phyloP scores from a whole-genome alignment of 306 rosid species.

The Pterocarpus macrocarpus region DNA sequence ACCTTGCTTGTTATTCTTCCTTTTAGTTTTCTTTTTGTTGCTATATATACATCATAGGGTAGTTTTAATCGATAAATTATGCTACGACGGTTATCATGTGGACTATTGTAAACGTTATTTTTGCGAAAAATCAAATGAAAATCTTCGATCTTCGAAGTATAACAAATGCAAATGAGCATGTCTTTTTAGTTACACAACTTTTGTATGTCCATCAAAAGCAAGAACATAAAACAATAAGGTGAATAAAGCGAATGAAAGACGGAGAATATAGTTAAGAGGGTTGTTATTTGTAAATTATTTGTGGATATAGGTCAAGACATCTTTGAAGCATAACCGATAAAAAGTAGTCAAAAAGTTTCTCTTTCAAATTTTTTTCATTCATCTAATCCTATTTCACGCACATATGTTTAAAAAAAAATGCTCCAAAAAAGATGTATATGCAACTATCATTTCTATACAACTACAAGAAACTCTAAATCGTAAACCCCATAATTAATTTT shows the following conservation, averaged over 20 bases:
- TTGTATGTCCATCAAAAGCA: background rate
- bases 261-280: background rate
- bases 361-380: no score
- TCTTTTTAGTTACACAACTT: background rate
- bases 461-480: no score
- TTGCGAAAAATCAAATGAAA: background rate
- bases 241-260: background rate
- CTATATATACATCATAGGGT: background rate
- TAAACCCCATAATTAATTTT: no score
- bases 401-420: no score
- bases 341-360: no score
- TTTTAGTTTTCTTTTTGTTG: background rate
- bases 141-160: background rate
- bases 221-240: background rate
- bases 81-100: background rate
- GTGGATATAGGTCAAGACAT: no score
- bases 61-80: background rate
- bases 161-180: background rate
- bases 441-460: no score
- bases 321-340: no score
- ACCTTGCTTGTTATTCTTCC: conserved; percentile 27
- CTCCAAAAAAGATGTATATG: no score
- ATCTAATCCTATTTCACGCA: no score
- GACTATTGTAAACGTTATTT: no score
- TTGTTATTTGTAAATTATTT: no score